Conservation (phyloP, 2,329 filamentous ascomycete genomes). For the Corniculantispora saksenae region DNA sequence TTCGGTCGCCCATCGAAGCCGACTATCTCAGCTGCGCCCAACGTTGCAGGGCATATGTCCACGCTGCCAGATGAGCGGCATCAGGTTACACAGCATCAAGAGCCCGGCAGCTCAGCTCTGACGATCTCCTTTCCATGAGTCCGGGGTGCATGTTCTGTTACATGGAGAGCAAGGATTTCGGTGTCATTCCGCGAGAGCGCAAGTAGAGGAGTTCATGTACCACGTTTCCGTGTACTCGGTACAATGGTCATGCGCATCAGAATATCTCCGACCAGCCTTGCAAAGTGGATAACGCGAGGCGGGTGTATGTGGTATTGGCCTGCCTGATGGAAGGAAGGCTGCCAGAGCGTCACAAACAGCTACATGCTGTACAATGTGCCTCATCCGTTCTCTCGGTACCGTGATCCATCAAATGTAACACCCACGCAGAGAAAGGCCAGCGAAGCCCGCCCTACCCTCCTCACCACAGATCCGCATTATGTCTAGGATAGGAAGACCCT, state of each 20-base stretch:
- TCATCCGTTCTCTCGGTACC: slow-evolving; percentile 8
- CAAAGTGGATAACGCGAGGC: not conserved
- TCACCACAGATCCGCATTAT: not conserved
- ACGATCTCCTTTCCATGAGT: not conserved
- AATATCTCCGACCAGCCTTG: not conserved
- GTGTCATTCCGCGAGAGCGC: not conserved
- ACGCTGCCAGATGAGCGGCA: not conserved
- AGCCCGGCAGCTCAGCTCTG: not conserved
- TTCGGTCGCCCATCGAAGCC: not conserved
- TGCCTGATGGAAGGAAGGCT: not conserved
- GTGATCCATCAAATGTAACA: slow-evolving; percentile 1
- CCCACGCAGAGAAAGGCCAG: not conserved
- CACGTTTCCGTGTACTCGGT: not conserved
- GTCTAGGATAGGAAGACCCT: not conserved
- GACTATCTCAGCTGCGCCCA: not conserved
- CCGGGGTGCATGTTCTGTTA: not conserved
- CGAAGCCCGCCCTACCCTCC: not conserved
- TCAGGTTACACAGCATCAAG: not conserved
- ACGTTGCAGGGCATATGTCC: not conserved
- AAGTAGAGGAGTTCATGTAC: not conserved
- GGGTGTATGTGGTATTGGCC: not conserved
- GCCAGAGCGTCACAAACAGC: not conserved
- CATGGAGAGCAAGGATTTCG: not conserved
- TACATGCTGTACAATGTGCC: not conserved
- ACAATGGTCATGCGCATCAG: not conserved